Conservation (phyloP, 805 yeast species). For the Lachancea quebecensis region DNA sequence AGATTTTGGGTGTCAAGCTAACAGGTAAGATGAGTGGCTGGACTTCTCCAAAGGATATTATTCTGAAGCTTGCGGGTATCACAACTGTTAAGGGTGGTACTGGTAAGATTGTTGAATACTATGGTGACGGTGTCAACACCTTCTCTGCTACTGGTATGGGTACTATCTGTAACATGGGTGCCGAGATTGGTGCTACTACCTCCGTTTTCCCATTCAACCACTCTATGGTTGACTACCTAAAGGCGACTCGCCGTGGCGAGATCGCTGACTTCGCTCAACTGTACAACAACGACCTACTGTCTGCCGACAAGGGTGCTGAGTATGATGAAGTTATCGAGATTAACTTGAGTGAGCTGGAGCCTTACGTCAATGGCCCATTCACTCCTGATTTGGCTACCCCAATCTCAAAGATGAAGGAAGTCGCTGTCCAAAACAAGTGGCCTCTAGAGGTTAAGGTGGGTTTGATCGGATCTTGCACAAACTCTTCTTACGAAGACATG, state of each 20-base stretch:
- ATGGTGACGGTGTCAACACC: constrained; percentile 88
- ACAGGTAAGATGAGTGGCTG: constrained; percentile 90
- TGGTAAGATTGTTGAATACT: constrained; percentile 92
- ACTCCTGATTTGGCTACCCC: constrained; percentile 98
- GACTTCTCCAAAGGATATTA: constrained; percentile 96
- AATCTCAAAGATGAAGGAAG: constrained; percentile 76
- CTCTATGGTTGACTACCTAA: constrained; percentile 79
- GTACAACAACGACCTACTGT: constrained; percentile 60
- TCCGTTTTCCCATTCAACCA: constrained; percentile 95
- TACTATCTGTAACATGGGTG: constrained; percentile 99
- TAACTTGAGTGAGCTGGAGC: constrained; percentile 83
- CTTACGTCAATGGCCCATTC: constrained; percentile 96
- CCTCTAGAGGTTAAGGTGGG: constrained; percentile 91
- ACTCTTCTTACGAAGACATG: constrained; percentile 98
- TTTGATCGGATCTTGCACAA: constrained; percentile 96
- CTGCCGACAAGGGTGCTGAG: constrained; percentile 88
- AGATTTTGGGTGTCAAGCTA: constrained; percentile 87
- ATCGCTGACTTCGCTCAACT: constrained; percentile 75
- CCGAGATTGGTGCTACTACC: constrained; percentile 98
- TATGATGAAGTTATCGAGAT: constrained; percentile 91
- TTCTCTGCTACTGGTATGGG: constrained; percentile 99
- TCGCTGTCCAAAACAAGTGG: constrained; percentile 83
- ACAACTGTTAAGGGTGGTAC: constrained; percentile 98
- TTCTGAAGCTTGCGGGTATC: constrained; percentile 86
- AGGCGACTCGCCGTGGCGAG: constrained; percentile 78